Evolutionary conservation across 2,329 filamentous ascomycete genomes (phyloP).

Genomic region (Neofusicoccum sp.): DNA sequence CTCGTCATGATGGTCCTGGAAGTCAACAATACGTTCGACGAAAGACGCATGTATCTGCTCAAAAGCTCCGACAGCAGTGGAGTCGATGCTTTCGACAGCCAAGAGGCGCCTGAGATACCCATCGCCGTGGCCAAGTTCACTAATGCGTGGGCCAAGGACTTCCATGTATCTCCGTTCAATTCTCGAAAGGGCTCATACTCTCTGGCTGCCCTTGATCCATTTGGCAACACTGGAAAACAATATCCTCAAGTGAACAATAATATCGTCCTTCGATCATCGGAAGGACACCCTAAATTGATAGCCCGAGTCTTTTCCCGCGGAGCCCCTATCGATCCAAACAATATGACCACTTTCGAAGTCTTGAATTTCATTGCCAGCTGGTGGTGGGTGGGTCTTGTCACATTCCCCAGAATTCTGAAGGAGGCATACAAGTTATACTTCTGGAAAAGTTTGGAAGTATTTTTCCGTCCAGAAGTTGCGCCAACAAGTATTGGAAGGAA

Average conservation of each 20-base stretch:
- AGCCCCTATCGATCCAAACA: constrained; percentile 49
- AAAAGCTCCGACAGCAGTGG: constrained; percentile 29
- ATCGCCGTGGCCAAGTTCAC: constrained; percentile 38
- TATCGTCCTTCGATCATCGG: constrained; percentile 61
- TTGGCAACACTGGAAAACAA: constrained; percentile 30
- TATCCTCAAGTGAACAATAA: constrained; percentile 54
- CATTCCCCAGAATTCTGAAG: constrained; percentile 63
- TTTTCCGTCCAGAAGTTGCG: constrained; percentile 63
- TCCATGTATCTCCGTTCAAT: constrained; percentile 76
- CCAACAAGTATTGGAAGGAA: constrained; percentile 54
- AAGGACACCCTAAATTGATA: constrained; percentile 60
- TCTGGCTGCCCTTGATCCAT: constrained; percentile 46
- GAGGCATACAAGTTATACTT: constrained; percentile 61
- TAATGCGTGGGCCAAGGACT: constrained; percentile 65
- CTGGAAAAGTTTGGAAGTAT: constrained; percentile 58
- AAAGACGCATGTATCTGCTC: constrained; percentile 65
- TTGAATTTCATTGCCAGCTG: constrained; percentile 53
- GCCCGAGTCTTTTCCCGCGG: constrained; percentile 58
- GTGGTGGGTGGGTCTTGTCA: constrained; percentile 68
- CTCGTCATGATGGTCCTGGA: constrained; percentile 68
- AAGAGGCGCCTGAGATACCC: background rate
- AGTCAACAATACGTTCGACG: constrained; percentile 75
- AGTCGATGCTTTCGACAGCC: background rate
- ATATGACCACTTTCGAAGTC: constrained; percentile 46
- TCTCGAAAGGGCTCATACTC: constrained; percentile 50